Conservation (phyloP, 2,329 filamentous ascomycete genomes). For the Pseudopyricularia cyperi region DNA sequence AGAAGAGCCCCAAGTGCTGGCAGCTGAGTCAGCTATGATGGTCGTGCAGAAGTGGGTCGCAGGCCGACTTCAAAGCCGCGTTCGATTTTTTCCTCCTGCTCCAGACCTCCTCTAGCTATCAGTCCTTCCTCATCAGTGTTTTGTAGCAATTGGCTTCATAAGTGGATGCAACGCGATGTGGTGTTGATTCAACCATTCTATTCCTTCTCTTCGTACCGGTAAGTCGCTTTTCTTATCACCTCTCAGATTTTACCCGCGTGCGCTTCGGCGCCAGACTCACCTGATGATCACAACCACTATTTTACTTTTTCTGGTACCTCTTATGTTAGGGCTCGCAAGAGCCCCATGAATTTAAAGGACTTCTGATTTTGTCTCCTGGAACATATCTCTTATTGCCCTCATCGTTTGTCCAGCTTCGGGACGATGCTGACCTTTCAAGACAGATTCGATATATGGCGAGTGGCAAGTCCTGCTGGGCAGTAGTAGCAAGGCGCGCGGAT, state of each 20-base stretch:
- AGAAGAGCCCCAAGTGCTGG: background rate
- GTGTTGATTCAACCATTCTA: background rate
- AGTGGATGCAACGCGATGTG: background rate
- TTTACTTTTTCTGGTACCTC: constrained; percentile 88
- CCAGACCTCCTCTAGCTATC: background rate
- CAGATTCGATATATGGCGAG: background rate
- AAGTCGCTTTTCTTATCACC: background rate
- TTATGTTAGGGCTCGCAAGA: constrained; percentile 64
- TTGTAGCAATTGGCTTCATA: background rate
- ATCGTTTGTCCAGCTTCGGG: background rate
- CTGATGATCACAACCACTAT: constrained; percentile 58
- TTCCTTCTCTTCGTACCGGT: background rate
- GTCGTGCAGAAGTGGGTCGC: background rate
- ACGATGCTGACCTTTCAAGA: background rate
- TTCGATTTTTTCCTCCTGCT: background rate
- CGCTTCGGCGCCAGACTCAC: background rate
- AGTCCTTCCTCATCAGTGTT: background rate
- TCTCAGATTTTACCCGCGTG: background rate
- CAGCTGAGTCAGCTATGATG: background rate
- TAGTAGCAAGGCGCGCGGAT: too few species aligned
- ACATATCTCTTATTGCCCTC: background rate
- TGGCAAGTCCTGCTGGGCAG: too few species aligned
- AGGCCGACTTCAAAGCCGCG: background rate
- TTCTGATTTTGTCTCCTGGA: constrained; percentile 46
- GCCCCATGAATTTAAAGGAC: constrained; percentile 73